These are phyloP conservation scores for Fusarium nurragi DNA, from an alignment of 2,329 filamentous ascomycete species.

Conservation along the genomic window DNA sequence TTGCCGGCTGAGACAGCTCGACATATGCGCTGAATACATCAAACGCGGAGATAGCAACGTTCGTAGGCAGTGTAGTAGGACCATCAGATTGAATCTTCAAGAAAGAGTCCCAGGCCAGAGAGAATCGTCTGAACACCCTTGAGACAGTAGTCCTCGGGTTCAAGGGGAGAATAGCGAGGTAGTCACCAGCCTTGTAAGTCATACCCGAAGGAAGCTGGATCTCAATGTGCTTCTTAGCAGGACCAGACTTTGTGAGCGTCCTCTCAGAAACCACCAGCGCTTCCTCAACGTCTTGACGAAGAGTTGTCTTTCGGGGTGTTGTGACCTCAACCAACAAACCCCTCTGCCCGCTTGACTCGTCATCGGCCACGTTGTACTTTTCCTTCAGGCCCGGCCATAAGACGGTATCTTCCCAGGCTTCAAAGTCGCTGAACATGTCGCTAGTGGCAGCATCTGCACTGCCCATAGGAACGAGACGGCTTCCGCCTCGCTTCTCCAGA, in stretches of 20 bases:
- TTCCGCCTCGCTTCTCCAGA: slow-evolving; percentile 52
- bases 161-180: slow-evolving; percentile 76
- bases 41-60: slow-evolving; percentile 66
- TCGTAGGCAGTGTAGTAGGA: slow-evolving; percentile 64
- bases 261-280: slow-evolving; percentile 36
- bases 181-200: slow-evolving; percentile 78
- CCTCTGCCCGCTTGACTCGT: slow-evolving; percentile 8
- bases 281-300: slow-evolving; percentile 42
- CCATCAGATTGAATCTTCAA: slow-evolving; percentile 66
- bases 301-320: slow-evolving; percentile 37
- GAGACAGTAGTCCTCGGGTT: slow-evolving; percentile 71
- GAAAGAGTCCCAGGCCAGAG: slow-evolving; percentile 74
- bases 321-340: slow-evolving; percentile 37
- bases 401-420: slow-evolving; percentile 70
- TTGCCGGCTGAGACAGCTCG: slow-evolving; percentile 77
- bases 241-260: slow-evolving; percentile 37
- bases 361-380: slow-evolving; percentile 46
- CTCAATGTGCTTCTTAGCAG: slow-evolving; percentile 69
- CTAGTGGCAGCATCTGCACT: slow-evolving; percentile 68
- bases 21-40: slow-evolving; percentile 76
- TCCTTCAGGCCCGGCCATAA: slow-evolving; percentile 61
- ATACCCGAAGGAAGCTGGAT: slow-evolving; percentile 73
- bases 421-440: slow-evolving; percentile 74
- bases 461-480: slow-evolving; percentile 58
- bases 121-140: slow-evolving; percentile 72